Evolutionary conservation across 2,329 filamentous ascomycete genomes (phyloP).

Genomic region (Fusarium euwallaceae): DNA sequence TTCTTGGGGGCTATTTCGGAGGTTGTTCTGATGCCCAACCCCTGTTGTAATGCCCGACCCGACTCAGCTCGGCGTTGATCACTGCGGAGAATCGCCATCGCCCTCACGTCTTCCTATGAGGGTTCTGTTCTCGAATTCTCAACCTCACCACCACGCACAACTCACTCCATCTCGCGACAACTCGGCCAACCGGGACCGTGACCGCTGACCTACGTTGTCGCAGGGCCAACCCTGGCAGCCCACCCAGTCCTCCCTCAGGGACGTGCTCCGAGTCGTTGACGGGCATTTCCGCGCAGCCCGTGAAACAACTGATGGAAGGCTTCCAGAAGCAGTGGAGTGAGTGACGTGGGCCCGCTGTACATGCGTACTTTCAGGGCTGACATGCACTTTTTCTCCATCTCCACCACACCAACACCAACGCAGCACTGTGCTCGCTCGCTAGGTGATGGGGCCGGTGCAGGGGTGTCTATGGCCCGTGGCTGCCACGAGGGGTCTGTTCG

Average conservation of each 20-base stretch:
- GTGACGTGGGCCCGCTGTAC: conserved; percentile 31
- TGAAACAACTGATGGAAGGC: conserved; percentile 47
- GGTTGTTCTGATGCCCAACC: conserved; percentile 18
- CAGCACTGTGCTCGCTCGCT: conserved; percentile 1
- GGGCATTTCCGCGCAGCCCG: conserved; percentile 37
- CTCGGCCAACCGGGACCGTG: conserved; percentile 37
- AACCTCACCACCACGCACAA: conserved; percentile 8
- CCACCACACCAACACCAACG: conserved; percentile 24
- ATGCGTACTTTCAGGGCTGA: conserved; percentile 36
- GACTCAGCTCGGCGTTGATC: conserved; percentile 30
- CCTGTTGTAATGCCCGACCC: conserved; percentile 18
- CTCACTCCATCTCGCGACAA: conserved; percentile 26
- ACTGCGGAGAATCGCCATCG: conserved; percentile 15
- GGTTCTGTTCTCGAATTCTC: not conserved
- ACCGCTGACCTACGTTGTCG: conserved; percentile 29
- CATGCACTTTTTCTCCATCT: conserved; percentile 23
- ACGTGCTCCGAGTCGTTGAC: conserved; percentile 39
- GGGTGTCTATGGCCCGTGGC: conserved; percentile 45
- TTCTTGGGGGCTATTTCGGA: conserved; percentile 8
- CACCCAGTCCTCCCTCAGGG: conserved; percentile 22
- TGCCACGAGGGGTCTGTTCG: conserved; percentile 44
- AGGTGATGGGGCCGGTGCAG: conserved; percentile 31
- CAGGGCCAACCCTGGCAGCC: conserved; percentile 36
- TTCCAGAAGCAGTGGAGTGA: conserved; percentile 48
- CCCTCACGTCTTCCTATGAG: not conserved